A percentile compares a stretch with the other conserved stretches of the same genome.
These are phyloP conservation scores for Pachyrhizus erosus DNA, from an alignment of 306 rosid species.

Conservation along the genomic window DNA sequence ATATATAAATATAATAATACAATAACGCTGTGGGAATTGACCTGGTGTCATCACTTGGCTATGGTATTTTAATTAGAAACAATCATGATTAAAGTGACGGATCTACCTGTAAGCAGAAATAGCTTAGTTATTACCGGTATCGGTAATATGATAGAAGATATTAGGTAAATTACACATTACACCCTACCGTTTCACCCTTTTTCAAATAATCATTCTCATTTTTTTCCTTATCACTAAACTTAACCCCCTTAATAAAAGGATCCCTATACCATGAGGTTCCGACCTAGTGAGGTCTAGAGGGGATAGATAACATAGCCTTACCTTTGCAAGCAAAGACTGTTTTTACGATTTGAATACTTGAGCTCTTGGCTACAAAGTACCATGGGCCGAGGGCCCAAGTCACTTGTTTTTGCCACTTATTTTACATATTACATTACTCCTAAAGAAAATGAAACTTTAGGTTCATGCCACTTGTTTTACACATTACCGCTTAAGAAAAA, in stretches of 20 bases:
- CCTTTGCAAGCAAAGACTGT: too few species aligned
- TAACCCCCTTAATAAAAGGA: neutral
- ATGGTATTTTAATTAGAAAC: slow-evolving; percentile 13
- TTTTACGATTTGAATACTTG: neutral
- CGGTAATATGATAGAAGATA: neutral
- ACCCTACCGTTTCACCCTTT: neutral
- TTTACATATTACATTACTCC: neutral
- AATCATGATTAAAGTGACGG: slow-evolving; percentile 16
- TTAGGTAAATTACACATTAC: neutral
- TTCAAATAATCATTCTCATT: neutral
- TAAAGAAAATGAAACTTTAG: too few species aligned
- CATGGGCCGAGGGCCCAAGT: neutral
- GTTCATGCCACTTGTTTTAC: too few species aligned
- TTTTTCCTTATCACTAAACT: neutral
- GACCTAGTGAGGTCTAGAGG: neutral
- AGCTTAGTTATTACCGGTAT: neutral
- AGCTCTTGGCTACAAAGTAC: neutral
- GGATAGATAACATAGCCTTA: neutral
- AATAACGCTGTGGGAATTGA: neutral
- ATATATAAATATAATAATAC: neutral
- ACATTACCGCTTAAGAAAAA: too few species aligned
- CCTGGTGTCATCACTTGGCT: slow-evolving; percentile 14
- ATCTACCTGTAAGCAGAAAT: slow-evolving; percentile 26
- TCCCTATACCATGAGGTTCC: neutral
- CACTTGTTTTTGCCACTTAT: too few species aligned